Evolutionary conservation across 768 basidiomycete species (phyloP), one percentile per base, ranked within the genome.

Genomic region (Serendipita sp.): DNA sequence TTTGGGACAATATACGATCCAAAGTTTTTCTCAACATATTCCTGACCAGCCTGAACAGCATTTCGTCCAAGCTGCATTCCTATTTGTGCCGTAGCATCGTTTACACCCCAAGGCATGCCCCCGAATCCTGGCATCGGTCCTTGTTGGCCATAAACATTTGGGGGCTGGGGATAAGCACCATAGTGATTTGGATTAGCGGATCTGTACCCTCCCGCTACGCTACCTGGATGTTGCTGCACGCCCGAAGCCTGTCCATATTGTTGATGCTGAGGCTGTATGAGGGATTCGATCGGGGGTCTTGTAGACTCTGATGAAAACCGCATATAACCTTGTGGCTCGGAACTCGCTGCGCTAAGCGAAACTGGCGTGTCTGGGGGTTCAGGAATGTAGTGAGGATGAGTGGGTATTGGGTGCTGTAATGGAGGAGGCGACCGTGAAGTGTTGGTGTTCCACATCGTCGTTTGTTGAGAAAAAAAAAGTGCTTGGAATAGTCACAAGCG

Each of bases 1-100:
- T 60, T 31, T 62, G 16, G 53, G 26, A 22, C 20, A 62, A 31
- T 44, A 2, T 61, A 33, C 3, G 61, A 17, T 76, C 85, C 65
- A 66, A 95, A 90, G 71, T 97, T 97, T 72, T 87, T 86, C 73
- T 93, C 90, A 51, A 99, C 86, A 66, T 98, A 98, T 56, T 93
- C 90, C 72, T 95, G 92, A 0, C 96, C 95, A 0, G 92, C 95
- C 3, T 86, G 84, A 2, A 98, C 86, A 0, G 95, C 95, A 64
- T 82, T 89, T 66, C 84, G 84, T 2, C 95, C 94, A 31, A 98
- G 82, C 72, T 97, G 95, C 82, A 98, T 90, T 22, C 95, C 91
- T 70, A 99, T 85, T 72, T 94, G 88, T 0, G 96, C 90, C 1
- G 96, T 97, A 9, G 91, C 84, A 69, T 90, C 90, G 72, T 96